Conservation (phyloP, 176 grass and related monocot species). For the Metroxylon sagu region DNA sequence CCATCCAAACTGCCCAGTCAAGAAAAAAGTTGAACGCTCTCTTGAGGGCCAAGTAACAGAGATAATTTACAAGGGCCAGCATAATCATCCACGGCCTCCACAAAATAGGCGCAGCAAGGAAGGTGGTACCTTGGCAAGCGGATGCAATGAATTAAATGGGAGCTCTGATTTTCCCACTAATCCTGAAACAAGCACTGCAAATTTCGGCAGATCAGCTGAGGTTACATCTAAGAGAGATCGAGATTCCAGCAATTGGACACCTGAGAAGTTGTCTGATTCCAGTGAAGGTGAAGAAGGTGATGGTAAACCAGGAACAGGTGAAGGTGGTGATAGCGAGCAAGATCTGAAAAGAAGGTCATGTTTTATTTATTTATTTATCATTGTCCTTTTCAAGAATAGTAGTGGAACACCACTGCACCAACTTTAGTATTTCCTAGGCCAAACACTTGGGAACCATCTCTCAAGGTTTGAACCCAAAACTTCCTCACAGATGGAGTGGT, state of each 20-base stretch:
- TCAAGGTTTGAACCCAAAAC: too few relatives aligned
- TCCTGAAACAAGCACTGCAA: too few relatives aligned
- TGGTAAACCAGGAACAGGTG: background rate
- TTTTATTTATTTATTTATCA: too few relatives aligned
- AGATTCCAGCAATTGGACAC: too few relatives aligned
- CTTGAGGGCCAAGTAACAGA: conserved; percentile 61
- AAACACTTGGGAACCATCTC: too few relatives aligned
- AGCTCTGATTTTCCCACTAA: too few relatives aligned
- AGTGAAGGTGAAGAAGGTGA: background rate
- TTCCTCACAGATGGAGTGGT: too few relatives aligned
- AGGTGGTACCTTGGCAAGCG: background rate
- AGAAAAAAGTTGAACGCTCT: conserved; percentile 72
- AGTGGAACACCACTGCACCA: too few relatives aligned
- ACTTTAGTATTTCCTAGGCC: too few relatives aligned
- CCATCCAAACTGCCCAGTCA: conserved; percentile 48
- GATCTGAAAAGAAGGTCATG: background rate
- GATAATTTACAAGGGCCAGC: conserved; percentile 79
- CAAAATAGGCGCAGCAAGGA: conserved; percentile 1
- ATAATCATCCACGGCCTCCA: conserved; percentile 34
- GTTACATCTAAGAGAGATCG: conserved; percentile 11
- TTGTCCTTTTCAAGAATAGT: too few relatives aligned
- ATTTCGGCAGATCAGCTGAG: conserved; percentile 2
- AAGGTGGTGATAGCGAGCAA: background rate
- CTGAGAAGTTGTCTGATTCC: conserved; percentile 7
- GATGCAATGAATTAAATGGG: background rate